Evolutionary conservation across 2,329 filamentous ascomycete species (phyloP).

Genomic region (Alternaria sp.): DNA sequence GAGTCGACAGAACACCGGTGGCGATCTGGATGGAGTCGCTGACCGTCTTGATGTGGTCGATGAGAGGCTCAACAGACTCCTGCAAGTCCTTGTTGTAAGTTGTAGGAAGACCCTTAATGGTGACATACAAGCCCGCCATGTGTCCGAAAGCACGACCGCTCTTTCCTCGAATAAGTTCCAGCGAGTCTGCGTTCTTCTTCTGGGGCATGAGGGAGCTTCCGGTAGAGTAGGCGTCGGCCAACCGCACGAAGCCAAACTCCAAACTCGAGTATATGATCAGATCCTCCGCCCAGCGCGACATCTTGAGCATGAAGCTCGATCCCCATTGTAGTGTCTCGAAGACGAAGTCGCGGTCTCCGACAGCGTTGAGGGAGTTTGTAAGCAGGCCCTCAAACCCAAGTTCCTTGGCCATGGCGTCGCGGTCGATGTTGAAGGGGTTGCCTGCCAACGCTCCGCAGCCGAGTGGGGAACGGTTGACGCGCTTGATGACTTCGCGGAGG

Average conservation of each 20-base stretch:
- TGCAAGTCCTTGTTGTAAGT: constrained; percentile 95
- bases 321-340: constrained; percentile 83
- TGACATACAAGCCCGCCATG: constrained; percentile 80
- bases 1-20: constrained; percentile 77
- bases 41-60: constrained; percentile 83
- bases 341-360: constrained; percentile 81
- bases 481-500: constrained; percentile 71
- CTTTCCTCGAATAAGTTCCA: constrained; percentile 80
- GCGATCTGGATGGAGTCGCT: constrained; percentile 83
- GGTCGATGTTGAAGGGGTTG: constrained; percentile 82
- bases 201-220: constrained; percentile 81
- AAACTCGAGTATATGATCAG: constrained; percentile 80
- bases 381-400: constrained; percentile 78
- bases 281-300: constrained; percentile 83
- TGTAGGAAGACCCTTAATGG: constrained; percentile 75
- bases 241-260: constrained; percentile 76
- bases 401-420: constrained; percentile 78
- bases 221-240: constrained; percentile 81
- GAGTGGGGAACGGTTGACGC: constrained; percentile 76
- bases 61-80: constrained; percentile 83
- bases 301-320: constrained; percentile 77
- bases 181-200: constrained; percentile 81
- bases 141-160: constrained; percentile 78
- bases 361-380: constrained; percentile 78
- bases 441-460: constrained; percentile 80